Evolutionary conservation across 2,329 filamentous ascomycete genomes (phyloP), one percentile per base, ranked within the genome.

Genomic region (Dothideomycetes sp.): DNA sequence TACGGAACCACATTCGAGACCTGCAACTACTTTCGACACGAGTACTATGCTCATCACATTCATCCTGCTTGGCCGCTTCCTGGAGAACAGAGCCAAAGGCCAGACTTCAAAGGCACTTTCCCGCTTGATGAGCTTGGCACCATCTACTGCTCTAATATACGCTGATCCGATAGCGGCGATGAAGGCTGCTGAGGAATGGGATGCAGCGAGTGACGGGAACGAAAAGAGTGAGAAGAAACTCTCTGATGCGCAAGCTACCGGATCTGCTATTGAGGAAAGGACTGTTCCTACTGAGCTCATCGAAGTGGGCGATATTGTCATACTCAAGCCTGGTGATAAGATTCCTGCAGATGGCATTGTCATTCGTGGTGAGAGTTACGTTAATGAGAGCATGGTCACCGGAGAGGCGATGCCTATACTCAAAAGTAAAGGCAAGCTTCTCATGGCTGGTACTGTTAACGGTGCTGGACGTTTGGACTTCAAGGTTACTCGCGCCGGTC

Each of bases 11-110:
- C 86, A 96, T 56, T 75, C 72, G 2, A 76, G 84, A 35, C 91
- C 91, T 1, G 80, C 77, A 47, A 95, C 87, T 2, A 83, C 95
- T 12, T 98, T 98, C 53, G 91, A 98, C 56, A 98, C 91, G 1
- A 95, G 88, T 62, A 94, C 87, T 16, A 98, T 96, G 91, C 72
- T 98, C 37, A 88, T 98, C 59, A 94, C 87, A 0, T 96, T 98
- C 57, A 86, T 95, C 59, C 87, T 83, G 1, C 65, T 98, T 3
- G 86, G 91, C 3, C 80, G 91, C 27, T 98, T 83, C 65, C 65
- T 98, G 14, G 91, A 98, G 62, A 98, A 96, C 57, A 71, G 80
- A 14, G 91, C 91, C 38, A 98, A 96, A 65, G 91, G 91, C 0
- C 85, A 96, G 63, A 98, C 91, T 0, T 95, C 88, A 4, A 91